Conservation (phyloP, 106 monocot species). For the Apostasia shenzhenica region DNA sequence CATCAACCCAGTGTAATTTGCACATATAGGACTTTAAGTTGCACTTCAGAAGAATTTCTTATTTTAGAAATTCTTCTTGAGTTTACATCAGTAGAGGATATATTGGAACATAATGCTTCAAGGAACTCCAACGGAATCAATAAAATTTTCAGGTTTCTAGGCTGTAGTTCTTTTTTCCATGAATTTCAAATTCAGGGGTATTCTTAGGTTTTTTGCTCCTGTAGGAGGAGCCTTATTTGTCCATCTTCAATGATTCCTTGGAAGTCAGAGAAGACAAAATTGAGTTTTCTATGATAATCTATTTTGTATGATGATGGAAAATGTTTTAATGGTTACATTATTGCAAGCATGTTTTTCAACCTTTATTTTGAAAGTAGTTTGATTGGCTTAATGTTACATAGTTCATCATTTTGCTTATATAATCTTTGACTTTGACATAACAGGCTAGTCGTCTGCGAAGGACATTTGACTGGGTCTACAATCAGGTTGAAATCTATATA, state of each 20-base stretch:
- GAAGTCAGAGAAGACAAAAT: too few relatives aligned
- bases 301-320: background rate
- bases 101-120: too few relatives aligned
- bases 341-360: background rate
- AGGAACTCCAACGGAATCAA: too few relatives aligned
- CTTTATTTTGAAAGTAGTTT: background rate
- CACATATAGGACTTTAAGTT: too few relatives aligned
- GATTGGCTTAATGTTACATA: background rate
- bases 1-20: too few relatives aligned
- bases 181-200: background rate
- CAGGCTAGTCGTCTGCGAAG: constrained; percentile 59
- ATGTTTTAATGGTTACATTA: background rate
- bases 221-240: background rate
- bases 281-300: background rate
- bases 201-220: background rate
- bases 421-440: background rate
- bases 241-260: too few relatives aligned
- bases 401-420: background rate
- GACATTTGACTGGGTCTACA: constrained; percentile 54
- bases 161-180: too few relatives aligned
- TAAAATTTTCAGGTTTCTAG: too few relatives aligned
- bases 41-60: too few relatives aligned
- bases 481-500: constrained; percentile 43
- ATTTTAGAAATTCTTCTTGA: too few relatives aligned
- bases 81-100: too few relatives aligned